A percentile compares a stretch with the other conserved stretches of the same genome.
Evolutionary conservation across 2,329 filamentous ascomycete species (phyloP).

Genomic region (Mycosphaerella sp.): DNA sequence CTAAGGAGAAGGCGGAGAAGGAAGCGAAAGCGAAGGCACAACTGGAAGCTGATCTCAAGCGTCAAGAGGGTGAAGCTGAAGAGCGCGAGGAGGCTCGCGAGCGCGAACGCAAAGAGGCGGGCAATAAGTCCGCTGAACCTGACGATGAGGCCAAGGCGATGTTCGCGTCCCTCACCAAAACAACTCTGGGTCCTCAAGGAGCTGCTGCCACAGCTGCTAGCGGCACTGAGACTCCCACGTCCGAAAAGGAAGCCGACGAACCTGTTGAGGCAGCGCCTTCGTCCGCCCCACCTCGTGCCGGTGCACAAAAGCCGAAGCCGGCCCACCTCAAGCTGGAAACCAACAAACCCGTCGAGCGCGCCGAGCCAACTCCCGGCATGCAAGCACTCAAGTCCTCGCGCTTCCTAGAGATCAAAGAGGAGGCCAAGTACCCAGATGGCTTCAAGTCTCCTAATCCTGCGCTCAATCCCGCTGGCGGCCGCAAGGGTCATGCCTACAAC

Average conservation of each 20-base stretch:
- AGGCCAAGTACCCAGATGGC: slow-evolving; percentile 70
- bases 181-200: slow-evolving; percentile 43
- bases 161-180: slow-evolving; percentile 46
- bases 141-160: slow-evolving; percentile 40
- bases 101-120: slow-evolving; percentile 30
- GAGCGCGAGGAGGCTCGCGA: slow-evolving; percentile 41
- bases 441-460: slow-evolving; percentile 88
- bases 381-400: slow-evolving; percentile 88
- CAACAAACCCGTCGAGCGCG: slow-evolving; percentile 78
- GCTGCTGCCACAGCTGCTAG: slow-evolving; percentile 20
- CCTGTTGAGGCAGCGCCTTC: slow-evolving; percentile 15
- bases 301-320: slow-evolving; percentile 69
- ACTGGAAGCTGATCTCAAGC: slow-evolving; percentile 48
- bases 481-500: slow-evolving; percentile 86
- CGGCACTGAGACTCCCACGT: slow-evolving; percentile 36
- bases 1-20: slow-evolving; percentile 63
- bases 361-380: slow-evolving; percentile 88
- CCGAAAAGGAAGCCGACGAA: slow-evolving; percentile 34
- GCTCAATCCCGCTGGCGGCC: slow-evolving; percentile 73
- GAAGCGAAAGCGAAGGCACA: slow-evolving; percentile 55
- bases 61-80: slow-evolving; percentile 45
- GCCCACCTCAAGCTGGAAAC: slow-evolving; percentile 82
- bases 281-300: slow-evolving; percentile 30
- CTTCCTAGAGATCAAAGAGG: slow-evolving; percentile 71
- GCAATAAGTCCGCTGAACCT: slow-evolving; percentile 20